Conservation (phyloP, 2,329 filamentous ascomycete species). For the Colletotrichum aenigma region DNA sequence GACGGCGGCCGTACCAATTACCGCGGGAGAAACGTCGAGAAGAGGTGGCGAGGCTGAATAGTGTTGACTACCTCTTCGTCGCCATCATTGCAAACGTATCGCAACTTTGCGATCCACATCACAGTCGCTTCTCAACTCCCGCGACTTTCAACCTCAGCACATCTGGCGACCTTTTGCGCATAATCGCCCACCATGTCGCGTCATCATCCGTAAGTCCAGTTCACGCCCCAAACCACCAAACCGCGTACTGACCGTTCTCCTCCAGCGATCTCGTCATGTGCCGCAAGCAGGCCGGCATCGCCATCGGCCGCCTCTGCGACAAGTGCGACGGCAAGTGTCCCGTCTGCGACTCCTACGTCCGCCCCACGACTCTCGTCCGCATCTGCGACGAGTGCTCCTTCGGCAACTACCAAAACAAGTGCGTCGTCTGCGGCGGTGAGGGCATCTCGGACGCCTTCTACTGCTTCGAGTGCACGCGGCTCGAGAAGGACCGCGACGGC, state of each 20-base stretch:
- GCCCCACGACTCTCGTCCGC: slow-evolving; percentile 93
- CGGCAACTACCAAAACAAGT: slow-evolving; percentile 99
- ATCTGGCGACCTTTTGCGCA: background rate
- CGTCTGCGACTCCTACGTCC: slow-evolving; percentile 98
- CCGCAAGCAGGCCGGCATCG: slow-evolving; percentile 96
- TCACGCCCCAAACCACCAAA: slow-evolving; percentile 15
- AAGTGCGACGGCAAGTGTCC: slow-evolving; percentile 99
- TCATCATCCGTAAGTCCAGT: slow-evolving; percentile 79
- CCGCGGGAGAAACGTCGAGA: slow-evolving; percentile 8
- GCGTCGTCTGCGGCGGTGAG: slow-evolving; percentile 97
- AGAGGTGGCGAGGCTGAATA: slow-evolving; percentile 50
- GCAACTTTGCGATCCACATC: background rate
- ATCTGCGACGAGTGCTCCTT: slow-evolving; percentile 99
- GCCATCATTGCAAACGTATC: background rate
- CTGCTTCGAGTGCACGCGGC: slow-evolving; percentile 96
- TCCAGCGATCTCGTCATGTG: slow-evolving; percentile 96
- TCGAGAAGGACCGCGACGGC: slow-evolving; percentile 96
- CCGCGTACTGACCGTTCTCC: slow-evolving; percentile 28
- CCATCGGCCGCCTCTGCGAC: slow-evolving; percentile 98
- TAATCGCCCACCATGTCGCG: slow-evolving; percentile 72
- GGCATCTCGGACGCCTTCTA: slow-evolving; percentile 99
- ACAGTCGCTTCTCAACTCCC: background rate
- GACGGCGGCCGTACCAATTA: slow-evolving; percentile 9
- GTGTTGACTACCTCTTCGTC: slow-evolving; percentile 23
- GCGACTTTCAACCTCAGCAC: background rate